Percentiles rank a stretch among this genome's conserved stretches.
phyloP scores from a whole-genome alignment of 2,329 filamentous ascomycete species.

The Aspergillus nomiae region DNA sequence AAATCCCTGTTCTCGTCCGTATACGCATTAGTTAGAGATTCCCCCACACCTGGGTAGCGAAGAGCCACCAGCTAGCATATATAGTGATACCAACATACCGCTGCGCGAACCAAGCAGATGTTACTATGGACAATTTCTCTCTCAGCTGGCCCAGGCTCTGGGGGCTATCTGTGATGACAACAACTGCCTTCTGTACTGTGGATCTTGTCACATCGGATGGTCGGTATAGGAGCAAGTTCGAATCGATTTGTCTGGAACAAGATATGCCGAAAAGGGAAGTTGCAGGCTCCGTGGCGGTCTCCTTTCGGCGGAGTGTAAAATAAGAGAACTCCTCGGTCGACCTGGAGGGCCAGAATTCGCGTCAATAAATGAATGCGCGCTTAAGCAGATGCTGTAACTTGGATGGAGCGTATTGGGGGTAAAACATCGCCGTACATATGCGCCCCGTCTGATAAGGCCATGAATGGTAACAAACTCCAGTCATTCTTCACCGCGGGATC shows the following conservation, averaged over 20 bases:
- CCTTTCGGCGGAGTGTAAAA: slow-evolving; percentile 77
- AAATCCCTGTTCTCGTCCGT: slow-evolving; percentile 64
- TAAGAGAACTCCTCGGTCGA: slow-evolving; percentile 97
- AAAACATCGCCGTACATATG: slow-evolving; percentile 68
- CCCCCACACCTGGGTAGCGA: not conserved
- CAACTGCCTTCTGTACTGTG: slow-evolving; percentile 96
- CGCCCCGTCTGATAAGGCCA: slow-evolving; percentile 93
- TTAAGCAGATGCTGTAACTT: slow-evolving; percentile 3
- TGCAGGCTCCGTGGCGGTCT: slow-evolving; percentile 51
- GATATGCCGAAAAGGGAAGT: slow-evolving; percentile 94
- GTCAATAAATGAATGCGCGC: slow-evolving; percentile 15
- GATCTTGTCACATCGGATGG: slow-evolving; percentile 92
- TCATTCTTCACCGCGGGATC: slow-evolving; percentile 84
- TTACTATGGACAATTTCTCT: slow-evolving; percentile 86
- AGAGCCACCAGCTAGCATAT: not conserved
- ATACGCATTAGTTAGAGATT: slow-evolving; percentile 7
- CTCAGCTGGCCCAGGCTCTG: slow-evolving; percentile 88
- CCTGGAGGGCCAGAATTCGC: slow-evolving; percentile 46
- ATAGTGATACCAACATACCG: slow-evolving; percentile 48
- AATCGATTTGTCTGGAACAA: slow-evolving; percentile 88
- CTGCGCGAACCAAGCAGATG: slow-evolving; percentile 95
- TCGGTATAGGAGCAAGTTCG: slow-evolving; percentile 72
- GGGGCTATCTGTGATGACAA: slow-evolving; percentile 89
- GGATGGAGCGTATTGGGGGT: not conserved
- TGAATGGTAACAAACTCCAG: slow-evolving; percentile 91